Percentiles rank a stretch among this genome's conserved stretches.
Evolutionary conservation across 768 basidiomycete genomes (phyloP).

Genomic region (Chlorophyllum brunneum): DNA sequence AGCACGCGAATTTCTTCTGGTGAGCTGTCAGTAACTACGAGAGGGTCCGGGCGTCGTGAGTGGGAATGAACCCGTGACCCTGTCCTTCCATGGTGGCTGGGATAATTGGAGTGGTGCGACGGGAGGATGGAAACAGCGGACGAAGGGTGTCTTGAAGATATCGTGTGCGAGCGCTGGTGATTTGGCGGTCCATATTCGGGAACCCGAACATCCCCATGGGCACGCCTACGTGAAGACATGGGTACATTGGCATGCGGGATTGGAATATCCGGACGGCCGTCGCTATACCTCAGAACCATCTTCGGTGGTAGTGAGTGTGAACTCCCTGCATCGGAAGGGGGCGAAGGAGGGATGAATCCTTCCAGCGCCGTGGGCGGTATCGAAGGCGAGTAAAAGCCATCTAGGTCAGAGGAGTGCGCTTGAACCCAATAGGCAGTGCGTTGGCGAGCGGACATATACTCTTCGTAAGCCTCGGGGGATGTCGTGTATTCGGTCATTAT

Average conservation of each 20-base stretch:
- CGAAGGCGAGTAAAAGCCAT: constrained; percentile 54
- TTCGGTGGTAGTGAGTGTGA: constrained; percentile 58
- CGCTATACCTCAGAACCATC: constrained; percentile 66
- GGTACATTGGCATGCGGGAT: constrained; percentile 41
- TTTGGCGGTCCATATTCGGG: constrained; percentile 17
- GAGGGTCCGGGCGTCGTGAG: constrained; percentile 22
- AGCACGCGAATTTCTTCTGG: constrained; percentile 65
- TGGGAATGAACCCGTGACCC: constrained; percentile 29
- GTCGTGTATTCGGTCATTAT: constrained; percentile 64
- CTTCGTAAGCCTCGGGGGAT: constrained; percentile 53
- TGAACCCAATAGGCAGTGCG: constrained; percentile 66
- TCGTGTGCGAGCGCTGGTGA: constrained; percentile 17
- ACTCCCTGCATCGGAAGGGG: constrained; percentile 46
- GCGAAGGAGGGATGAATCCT: constrained; percentile 36
- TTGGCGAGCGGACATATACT: constrained; percentile 55
- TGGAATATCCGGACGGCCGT: constrained; percentile 61
- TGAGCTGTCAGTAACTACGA: constrained; percentile 13
- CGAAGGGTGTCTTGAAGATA: constrained; percentile 20
- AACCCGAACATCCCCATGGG: constrained; percentile 16
- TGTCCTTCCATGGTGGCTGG: constrained; percentile 24
- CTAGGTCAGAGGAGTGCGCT: constrained; percentile 32
- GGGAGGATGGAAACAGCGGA: constrained; percentile 17
- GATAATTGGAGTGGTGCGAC: constrained; percentile 25
- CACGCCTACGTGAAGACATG: constrained; percentile 16
- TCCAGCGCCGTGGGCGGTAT: constrained; percentile 49